These are phyloP conservation scores for Ampelocalamus luodianensis DNA, from an alignment of 176 grass and related monocot genomes.

Conservation along the genomic window DNA sequence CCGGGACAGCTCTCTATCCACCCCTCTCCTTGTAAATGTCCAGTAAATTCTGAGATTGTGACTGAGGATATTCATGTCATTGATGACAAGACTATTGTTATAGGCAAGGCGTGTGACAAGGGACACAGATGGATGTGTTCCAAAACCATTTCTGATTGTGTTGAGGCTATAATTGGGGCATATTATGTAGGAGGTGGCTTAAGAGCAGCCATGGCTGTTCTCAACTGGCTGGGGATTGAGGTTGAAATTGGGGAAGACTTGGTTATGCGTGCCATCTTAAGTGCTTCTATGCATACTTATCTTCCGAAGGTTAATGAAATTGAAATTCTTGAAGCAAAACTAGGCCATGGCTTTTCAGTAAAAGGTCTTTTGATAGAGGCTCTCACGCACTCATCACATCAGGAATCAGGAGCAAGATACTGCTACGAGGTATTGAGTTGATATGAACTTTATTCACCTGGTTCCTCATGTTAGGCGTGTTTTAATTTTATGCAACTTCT, in stretches of 20 bases:
- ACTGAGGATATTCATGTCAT: constrained; percentile 48
- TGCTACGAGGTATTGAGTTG: constrained; percentile 69
- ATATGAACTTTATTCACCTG: constrained; percentile 36
- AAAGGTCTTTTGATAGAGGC: constrained; percentile 85
- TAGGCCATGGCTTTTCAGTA: constrained; percentile 62
- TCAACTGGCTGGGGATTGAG: constrained; percentile 83
- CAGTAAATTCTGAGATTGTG: constrained; percentile 41
- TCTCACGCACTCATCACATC: constrained; percentile 80
- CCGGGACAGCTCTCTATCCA: constrained; percentile 79
- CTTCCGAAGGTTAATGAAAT: constrained; percentile 57
- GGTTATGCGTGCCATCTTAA: constrained; percentile 57
- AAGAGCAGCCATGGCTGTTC: constrained; percentile 62
- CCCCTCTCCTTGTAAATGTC: constrained; percentile 69
- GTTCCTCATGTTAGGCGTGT: constrained; percentile 34
- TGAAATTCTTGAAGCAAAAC: constrained; percentile 79
- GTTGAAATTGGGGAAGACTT: constrained; percentile 55
- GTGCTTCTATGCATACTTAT: constrained; percentile 65
- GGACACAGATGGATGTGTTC: constrained; percentile 97
- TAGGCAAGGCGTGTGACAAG: constrained; percentile 85
- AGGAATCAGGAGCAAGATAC: constrained; percentile 65
- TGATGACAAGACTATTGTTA: constrained; percentile 53
- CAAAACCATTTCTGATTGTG: constrained; percentile 94
- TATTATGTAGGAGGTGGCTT: constrained; percentile 86
- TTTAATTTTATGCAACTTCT: constrained; percentile 41
- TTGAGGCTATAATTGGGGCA: constrained; percentile 88